Evolutionary conservation across 2,329 filamentous ascomycete genomes (phyloP).

Genomic region (Teratosphaeria viscida): DNA sequence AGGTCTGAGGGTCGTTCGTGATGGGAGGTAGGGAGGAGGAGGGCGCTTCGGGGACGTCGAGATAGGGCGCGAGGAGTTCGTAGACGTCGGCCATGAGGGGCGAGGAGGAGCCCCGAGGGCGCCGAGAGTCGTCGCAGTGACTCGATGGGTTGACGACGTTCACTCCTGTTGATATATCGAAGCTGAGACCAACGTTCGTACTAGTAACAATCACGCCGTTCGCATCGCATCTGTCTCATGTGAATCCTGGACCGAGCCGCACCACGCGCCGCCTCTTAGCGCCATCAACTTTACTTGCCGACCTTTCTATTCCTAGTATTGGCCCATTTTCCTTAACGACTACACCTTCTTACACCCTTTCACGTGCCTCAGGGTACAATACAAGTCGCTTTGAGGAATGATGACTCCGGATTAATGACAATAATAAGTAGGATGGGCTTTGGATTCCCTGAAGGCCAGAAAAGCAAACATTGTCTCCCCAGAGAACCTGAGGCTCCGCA

Average conservation of each 20-base stretch:
- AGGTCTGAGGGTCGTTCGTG: conserved; percentile 42
- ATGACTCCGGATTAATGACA: background rate
- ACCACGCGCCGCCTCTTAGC: background rate
- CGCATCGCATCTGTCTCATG: background rate
- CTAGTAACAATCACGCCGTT: background rate
- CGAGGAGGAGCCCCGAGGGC: background rate
- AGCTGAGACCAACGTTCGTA: background rate
- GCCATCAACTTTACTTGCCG: background rate
- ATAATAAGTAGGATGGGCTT: background rate
- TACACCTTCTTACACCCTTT: background rate
- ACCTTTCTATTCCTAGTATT: background rate
- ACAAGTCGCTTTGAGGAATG: background rate
- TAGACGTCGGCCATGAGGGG: conserved; percentile 40
- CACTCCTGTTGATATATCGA: background rate
- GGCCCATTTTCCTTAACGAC: background rate
- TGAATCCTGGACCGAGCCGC: background rate
- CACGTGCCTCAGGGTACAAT: background rate
- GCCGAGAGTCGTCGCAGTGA: background rate
- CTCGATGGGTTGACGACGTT: background rate
- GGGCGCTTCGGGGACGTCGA: conserved; percentile 33
- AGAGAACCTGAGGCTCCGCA: background rate
- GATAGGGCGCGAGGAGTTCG: conserved; percentile 58
- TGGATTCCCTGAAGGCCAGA: background rate
- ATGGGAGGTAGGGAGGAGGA: conserved; percentile 29
- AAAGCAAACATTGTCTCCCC: background rate